These are phyloP conservation scores for Tuber borchii DNA, from an alignment of 495 filamentous ascomycete genomes.

Conservation along the genomic window DNA sequence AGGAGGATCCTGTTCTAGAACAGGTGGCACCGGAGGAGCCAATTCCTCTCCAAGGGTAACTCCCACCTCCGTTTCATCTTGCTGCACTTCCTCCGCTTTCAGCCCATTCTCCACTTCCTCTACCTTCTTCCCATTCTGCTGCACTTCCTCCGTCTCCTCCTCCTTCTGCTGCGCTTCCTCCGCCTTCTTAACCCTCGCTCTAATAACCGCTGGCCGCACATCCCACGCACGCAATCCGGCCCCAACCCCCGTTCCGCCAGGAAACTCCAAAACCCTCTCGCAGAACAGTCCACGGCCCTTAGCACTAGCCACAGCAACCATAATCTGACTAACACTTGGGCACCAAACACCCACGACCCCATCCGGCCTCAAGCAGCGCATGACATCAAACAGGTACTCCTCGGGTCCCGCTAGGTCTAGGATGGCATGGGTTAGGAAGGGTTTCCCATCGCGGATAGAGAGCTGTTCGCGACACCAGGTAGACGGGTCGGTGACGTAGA, in stretches of 20 bases:
- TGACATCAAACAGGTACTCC: slow-evolving; percentile 53
- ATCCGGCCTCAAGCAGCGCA: slow-evolving; percentile 53
- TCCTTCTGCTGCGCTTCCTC: background rate
- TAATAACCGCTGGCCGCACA: slow-evolving; percentile 50
- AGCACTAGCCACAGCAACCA: slow-evolving; percentile 50
- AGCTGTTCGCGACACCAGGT: slow-evolving; percentile 56
- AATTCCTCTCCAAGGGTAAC: slow-evolving; percentile 5
- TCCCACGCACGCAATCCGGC: slow-evolving; percentile 59
- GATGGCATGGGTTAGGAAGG: slow-evolving; percentile 62
- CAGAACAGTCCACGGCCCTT: slow-evolving; percentile 52
- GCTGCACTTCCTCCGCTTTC: background rate
- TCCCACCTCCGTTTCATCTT: background rate
- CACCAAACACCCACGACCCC: slow-evolving; percentile 63
- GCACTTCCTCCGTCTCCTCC: background rate
- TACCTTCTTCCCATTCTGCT: background rate
- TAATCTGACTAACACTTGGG: slow-evolving; percentile 72
- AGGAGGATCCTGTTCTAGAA: slow-evolving; percentile 12
- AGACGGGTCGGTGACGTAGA: slow-evolving; percentile 60
- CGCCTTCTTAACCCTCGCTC: slow-evolving; percentile 40
- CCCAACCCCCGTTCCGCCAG: slow-evolving; percentile 49
- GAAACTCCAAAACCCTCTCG: slow-evolving; percentile 60
- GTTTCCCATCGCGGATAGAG: slow-evolving; percentile 42
- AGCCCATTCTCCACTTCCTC: background rate
- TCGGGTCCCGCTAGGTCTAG: slow-evolving; percentile 64
- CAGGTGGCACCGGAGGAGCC: slow-evolving; percentile 4